Conservation (phyloP, 805 yeast genomes). For the Kluyveromyces starmeri region DNA sequence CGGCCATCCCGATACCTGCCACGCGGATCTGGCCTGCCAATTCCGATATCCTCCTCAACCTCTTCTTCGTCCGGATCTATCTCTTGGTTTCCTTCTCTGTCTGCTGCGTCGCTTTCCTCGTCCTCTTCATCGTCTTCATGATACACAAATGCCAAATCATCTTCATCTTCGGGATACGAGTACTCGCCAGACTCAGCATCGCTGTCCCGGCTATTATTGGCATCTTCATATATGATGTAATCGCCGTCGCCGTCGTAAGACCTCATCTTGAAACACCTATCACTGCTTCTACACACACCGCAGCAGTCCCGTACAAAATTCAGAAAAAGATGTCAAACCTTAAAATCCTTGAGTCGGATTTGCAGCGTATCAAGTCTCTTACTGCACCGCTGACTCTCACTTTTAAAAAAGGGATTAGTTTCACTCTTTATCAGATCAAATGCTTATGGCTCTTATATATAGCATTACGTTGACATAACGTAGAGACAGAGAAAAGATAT, state of each 20-base stretch:
- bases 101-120: conserved; percentile 20
- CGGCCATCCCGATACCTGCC: conserved; percentile 6
- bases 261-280: no score
- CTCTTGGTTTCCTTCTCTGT: conserved; percentile 20
- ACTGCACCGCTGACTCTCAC: no score
- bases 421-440: no score
- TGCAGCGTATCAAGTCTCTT: no score
- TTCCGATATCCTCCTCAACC: conserved; percentile 11
- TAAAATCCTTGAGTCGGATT: no score
- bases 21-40: conserved; percentile 12
- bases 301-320: no score
- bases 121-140: conserved; percentile 11
- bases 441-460: no score
- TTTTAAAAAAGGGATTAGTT: no score
- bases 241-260: conserved; percentile 13
- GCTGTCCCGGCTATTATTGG: conserved; percentile 6
- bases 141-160: conserved; percentile 5
- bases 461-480: no score
- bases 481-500: no score
- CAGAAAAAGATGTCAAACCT: no score
- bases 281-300: no score
- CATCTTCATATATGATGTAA: conserved; percentile 11
- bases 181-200: conserved; percentile 19
- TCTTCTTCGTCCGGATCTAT: conserved; percentile 23
- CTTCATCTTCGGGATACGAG: conserved; percentile 10